These are phyloP conservation scores for Adansonia rubrostipa DNA, from an alignment of 441 rosid genomes.

Conservation along the genomic window DNA sequence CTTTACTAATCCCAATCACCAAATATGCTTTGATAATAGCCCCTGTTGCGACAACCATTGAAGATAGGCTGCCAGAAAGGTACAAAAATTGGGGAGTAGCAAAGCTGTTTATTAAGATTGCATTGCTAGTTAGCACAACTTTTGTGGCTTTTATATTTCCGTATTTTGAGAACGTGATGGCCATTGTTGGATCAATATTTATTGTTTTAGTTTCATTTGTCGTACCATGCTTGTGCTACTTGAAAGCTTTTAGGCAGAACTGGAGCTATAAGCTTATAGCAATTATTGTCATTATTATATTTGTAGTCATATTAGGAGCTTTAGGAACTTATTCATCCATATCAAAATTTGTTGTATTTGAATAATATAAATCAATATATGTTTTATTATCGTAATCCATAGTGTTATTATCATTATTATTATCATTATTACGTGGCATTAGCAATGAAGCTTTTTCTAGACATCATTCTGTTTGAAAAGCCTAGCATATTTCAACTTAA, in stretches of 20 bases:
- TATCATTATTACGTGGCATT: too few relatives aligned
- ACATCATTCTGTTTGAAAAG: too few relatives aligned
- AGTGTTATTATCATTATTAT: too few relatives aligned
- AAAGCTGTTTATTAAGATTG: background rate
- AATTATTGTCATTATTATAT: background rate
- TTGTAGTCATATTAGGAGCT: background rate
- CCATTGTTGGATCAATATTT: constrained; percentile 3
- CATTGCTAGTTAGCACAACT: background rate
- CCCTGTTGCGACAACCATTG: background rate
- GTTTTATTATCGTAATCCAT: too few relatives aligned
- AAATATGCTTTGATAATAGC: background rate
- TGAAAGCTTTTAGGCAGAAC: background rate
- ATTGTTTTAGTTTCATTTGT: background rate
- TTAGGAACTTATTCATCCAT: background rate
- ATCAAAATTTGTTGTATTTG: background rate
- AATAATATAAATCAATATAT: background rate
- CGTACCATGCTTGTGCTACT: background rate
- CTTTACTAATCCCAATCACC: background rate
- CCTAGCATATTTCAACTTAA: too few relatives aligned
- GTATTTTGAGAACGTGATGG: background rate
- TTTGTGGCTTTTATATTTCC: background rate
- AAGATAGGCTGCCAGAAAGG: background rate
- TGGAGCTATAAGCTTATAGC: background rate
- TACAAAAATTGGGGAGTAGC: background rate
- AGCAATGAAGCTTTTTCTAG: too few relatives aligned